Evolutionary conservation across 805 yeast genomes (phyloP).

Genomic region (Nakazawaea molendinolei): DNA sequence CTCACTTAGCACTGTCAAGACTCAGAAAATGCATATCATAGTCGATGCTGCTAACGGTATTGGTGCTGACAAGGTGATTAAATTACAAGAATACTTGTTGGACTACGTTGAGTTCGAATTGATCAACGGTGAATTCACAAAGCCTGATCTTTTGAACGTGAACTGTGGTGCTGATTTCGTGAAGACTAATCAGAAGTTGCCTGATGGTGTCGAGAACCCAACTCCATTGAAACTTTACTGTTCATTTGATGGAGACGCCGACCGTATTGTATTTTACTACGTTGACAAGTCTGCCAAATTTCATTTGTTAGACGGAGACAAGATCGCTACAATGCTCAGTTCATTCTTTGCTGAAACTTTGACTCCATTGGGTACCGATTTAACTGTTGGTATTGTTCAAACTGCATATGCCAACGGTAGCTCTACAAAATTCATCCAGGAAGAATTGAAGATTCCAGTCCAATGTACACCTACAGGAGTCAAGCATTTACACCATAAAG

Average conservation of each 20-base stretch:
- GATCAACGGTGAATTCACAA: slow-evolving; percentile 47
- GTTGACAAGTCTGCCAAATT: slow-evolving; percentile 32
- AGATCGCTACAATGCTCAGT: slow-evolving; percentile 81
- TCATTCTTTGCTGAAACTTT: slow-evolving; percentile 46
- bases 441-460: slow-evolving; percentile 65
- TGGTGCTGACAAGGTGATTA: slow-evolving; percentile 70
- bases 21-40: slow-evolving; percentile 32
- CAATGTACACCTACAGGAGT: slow-evolving; percentile 93
- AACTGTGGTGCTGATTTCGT: slow-evolving; percentile 95
- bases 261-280: slow-evolving; percentile 81
- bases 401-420: slow-evolving; percentile 98
- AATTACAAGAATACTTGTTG: slow-evolving; percentile 33
- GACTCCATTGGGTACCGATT: slow-evolving; percentile 34
- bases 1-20: slow-evolving; percentile 4
- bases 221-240: slow-evolving; percentile 50
- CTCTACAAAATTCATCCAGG: slow-evolving; percentile 65
- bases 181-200: slow-evolving; percentile 79
- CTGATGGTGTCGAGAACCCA: slow-evolving; percentile 45
- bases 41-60: slow-evolving; percentile 97
- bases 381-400: slow-evolving; percentile 78
- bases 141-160: slow-evolving; percentile 58
- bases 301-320: slow-evolving; percentile 82
- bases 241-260: slow-evolving; percentile 97
- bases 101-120: slow-evolving; percentile 33
- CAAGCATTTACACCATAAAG: slow-evolving; percentile 92